Base-by-base conservation (phyloP, 2,329 filamentous ascomycete species). In the Knoxdaviesia proteae region DNA sequence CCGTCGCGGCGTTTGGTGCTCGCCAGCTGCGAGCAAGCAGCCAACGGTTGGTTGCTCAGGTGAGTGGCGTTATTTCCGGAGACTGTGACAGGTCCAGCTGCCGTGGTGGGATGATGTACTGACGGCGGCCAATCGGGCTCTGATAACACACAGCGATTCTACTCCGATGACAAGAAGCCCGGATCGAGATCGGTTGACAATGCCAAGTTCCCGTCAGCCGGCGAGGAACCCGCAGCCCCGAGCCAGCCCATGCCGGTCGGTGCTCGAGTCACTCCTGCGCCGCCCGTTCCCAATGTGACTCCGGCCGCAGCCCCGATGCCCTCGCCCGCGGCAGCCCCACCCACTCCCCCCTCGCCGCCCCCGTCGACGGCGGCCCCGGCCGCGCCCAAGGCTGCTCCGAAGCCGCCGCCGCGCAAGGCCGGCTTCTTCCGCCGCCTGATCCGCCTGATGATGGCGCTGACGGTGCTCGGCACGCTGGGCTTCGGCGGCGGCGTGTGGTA, bases 401-500 rank as follows among this genome's bases (percentile, higher is more conserved):
- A 53, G 45, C 56, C 51, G 49, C 43, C 55, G 52, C 51, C 65
- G 54, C 59, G 67, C 65, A 63, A 74, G 70, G 65, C 81, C 73
- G 65, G 76, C 56, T 67, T 75, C 59, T 68, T 74, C 57, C 72
- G 82, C 48, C 74, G 81, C 45, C 73, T 94, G 56, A 72, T 83
- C 52, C 79, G 79, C 56, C 79, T 86, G 56, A 62, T 94, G 45
- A 62, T 87, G 49, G 82, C 81, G 43, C 61, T 94, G 40, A 63
- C 87, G 47, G 61, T 94, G 38, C 71, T 94, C 32, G 77, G 81
- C 31, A 74, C 75, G 5, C 61, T 92, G 38, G 77, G 80, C 36
- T 98, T 94, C 53, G 82, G 73, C 44, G 86, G 86, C 49, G 86
- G 88, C 50, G 78, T 94, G 44, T 94, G 82, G 68, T 90, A 93